Evolutionary conservation across 768 basidiomycete species (phyloP).

Genomic region (Thelephora ganbajun): DNA sequence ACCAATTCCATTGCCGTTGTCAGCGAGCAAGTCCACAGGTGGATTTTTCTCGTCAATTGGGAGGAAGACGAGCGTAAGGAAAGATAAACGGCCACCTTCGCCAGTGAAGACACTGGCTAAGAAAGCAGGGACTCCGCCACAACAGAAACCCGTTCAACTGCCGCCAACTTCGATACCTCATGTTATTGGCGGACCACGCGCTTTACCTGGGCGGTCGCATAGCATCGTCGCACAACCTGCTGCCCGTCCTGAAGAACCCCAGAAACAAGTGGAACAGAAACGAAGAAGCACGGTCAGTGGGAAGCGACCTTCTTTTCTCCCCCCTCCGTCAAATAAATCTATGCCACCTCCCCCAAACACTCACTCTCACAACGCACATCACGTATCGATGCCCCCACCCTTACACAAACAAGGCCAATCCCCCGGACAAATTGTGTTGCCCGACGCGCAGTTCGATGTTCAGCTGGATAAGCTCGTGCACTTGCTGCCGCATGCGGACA

Average conservation of each 20-base stretch:
- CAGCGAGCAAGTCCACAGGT: constrained; percentile 28
- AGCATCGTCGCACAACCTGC: constrained; percentile 20
- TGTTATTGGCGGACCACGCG: constrained; percentile 65
- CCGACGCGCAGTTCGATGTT: constrained; percentile 38
- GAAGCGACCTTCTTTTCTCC: background rate
- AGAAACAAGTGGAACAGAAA: constrained; percentile 16
- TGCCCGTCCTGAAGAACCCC: constrained; percentile 21
- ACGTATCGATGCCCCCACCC: constrained; percentile 9
- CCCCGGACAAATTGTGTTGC: background rate
- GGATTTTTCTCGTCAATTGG: constrained; percentile 68
- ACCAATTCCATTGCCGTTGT: constrained; percentile 11
- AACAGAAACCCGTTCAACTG: background rate
- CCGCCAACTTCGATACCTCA: constrained; percentile 24
- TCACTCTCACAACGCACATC: constrained; percentile 19
- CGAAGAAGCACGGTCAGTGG: constrained; percentile 4
- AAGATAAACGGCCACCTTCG: constrained; percentile 19
- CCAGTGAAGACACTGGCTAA: constrained; percentile 24
- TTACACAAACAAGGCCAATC: background rate
- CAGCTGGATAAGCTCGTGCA: constrained; percentile 63
- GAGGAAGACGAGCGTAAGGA: constrained; percentile 47
- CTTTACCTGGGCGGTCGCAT: constrained; percentile 41
- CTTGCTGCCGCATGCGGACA: constrained; percentile 62
- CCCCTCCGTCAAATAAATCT: background rate
- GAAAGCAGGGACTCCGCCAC: constrained; percentile 14
- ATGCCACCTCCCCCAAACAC: background rate